Base-by-base conservation (phyloP, 2,329 filamentous ascomycete genomes). In the Aspergillus ruber region DNA sequence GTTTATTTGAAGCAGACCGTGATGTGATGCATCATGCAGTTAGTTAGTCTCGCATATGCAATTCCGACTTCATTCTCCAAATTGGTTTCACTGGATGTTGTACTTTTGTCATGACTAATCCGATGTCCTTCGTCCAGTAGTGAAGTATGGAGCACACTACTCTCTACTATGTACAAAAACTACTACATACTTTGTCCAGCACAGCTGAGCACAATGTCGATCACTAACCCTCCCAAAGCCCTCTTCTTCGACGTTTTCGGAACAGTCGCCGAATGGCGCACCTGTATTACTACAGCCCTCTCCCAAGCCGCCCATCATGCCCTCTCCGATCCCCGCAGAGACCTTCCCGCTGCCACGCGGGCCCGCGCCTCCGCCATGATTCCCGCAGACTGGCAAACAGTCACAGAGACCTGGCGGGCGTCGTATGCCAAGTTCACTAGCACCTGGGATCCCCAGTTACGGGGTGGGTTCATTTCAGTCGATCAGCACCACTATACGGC, bases 221-320 rank as follows among this genome's bases (percentile, higher is more conserved):
- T 55, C 21, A 43, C 21, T 15, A 45, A 52, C n/a, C 55, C 48
- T 25, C 59, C 56, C 17, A 46, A 53, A 41, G 58, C 56, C 8
- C 43, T 69, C 15, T 62, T 68, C 49, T 69, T 69, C 49, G 65
- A 68, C 42, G 54, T 60, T 15, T 69, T 68, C 44, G 65, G 65
- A 21, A 93, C 88, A 1, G 81, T 84, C 53, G 87, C 93, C 41
- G 78, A 91, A 72, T 91, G 87, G 86, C 83, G 86, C 48, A 74
- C 73, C 35, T 81, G 82, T 2, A 80, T 93, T 17, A 79, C 76
- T 12, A 69, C 75, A 7, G 79, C 80, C 46, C 76, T 93, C 42
- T 63, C 69, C 20, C 61, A 72, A 9, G 74, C 75, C 35, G 77
- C 80, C 12, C 61, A 67, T 23, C 65, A 71, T 12, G 70, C 73